Evolutionary conservation across 176 grass and related monocot species (phyloP).

Genomic region (Cenchrus americanus): DNA sequence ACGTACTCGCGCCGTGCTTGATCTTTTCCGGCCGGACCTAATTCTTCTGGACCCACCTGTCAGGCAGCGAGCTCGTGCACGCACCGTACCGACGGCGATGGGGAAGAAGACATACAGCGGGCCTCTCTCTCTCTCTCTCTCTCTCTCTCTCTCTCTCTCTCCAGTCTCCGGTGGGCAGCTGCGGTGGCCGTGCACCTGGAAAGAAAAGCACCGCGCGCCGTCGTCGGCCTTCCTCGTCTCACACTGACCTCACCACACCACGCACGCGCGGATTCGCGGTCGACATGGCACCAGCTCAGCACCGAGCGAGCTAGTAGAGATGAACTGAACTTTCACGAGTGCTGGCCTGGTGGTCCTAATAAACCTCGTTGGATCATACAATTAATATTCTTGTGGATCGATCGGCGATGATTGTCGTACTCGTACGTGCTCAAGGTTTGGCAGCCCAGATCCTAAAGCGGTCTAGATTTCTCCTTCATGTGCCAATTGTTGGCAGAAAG

Average conservation of each 20-base stretch:
- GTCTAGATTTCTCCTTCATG: slow-evolving; percentile 21
- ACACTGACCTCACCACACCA: background rate
- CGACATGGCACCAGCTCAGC: background rate
- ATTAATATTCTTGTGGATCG: background rate
- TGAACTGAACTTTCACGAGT: background rate
- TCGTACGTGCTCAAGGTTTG: background rate
- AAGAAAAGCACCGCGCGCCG: background rate
- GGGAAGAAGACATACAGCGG: background rate
- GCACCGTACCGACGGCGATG: slow-evolving; percentile 18
- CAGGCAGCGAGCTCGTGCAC: background rate
- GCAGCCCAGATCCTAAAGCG: slow-evolving; percentile 10
- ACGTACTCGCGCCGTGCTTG: no score
- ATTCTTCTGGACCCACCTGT: background rate
- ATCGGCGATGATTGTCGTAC: background rate
- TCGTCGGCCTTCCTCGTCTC: slow-evolving; percentile 39
- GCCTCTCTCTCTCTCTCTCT: no score
- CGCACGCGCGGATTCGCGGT: background rate
- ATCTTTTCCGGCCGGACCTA: slow-evolving; percentile 1
- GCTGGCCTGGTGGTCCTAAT: background rate
- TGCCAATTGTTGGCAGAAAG: slow-evolving; percentile 18
- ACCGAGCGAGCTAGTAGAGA: background rate
- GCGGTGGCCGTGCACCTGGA: background rate
- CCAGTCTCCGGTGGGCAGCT: background rate
- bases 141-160: no score
- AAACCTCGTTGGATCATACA: background rate